Evolutionary conservation across 192 early-diverging fungal species (phyloP), one percentile per base, ranked within the genome.

Genomic region (Phlyctochytrium planicorne): DNA sequence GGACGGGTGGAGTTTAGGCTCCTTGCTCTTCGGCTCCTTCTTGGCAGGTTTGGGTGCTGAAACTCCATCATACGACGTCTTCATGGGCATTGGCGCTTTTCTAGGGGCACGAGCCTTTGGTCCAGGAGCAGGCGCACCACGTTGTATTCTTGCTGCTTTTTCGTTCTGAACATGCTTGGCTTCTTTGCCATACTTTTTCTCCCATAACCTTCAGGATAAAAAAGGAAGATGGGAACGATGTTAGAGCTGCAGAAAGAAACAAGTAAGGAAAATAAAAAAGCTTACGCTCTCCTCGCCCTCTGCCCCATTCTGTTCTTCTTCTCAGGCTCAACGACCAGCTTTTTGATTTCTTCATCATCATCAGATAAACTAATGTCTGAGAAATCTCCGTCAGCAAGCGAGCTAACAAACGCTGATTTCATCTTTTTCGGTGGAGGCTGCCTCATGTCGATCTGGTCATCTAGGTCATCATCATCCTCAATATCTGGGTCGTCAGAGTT

Each of bases 291-390:
- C 47, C 81, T 62, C 17, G 72, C 75, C 47, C 73, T 47, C 65
- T 82, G 81, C 0, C 81, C 81, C 63, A 52, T 52, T 14, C 81
- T 66, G 34, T 82, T 82, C 68, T 82, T 82, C 62, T 53, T 62
- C 36, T 63, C 34, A 17, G 34, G 23, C 17, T 47, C 30, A 30
- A 37, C 35, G 20, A 57, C 32, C n/a, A n/a, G n/a, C 32, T n/a
- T 55, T 0, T 59, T 24, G 6, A 23, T 6, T 2, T 12, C 20
- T 27, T 69, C 60, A 14, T 62, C 66, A 30, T 29, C 55, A 55
- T 63, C 72, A 57, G 56, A 59, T 14, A 65, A 35, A 27, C 53
- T 56, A 0, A 71, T 57, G 33, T 69, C 68, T n/a, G 68, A 69
- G 3, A 59, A 27, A 23, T 40, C 59, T 20, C 30, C 53, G 27